Percentiles rank a stretch among this genome's conserved stretches.
Evolutionary conservation across 257 asterid species (phyloP).

Genomic region (Solanum chilense): DNA sequence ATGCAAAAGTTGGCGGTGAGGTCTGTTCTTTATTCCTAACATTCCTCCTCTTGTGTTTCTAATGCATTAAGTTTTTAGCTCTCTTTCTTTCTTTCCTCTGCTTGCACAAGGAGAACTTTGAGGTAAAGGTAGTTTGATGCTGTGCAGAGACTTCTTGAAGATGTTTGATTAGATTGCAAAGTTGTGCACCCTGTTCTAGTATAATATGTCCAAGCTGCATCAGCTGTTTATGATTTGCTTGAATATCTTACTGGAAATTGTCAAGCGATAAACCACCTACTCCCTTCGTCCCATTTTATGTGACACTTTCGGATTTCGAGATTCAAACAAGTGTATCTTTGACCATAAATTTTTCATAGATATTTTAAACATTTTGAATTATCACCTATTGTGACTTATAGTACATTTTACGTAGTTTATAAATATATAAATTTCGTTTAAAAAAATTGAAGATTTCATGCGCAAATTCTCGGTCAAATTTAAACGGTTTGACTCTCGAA

Average conservation of each 20-base stretch:
- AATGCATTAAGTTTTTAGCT: not conserved
- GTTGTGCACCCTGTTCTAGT: not conserved
- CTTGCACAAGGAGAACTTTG: not conserved
- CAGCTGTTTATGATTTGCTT: not conserved
- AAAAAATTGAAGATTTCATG: too few species aligned
- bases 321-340: too few species aligned
- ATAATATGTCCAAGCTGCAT: not conserved
- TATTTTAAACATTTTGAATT: too few species aligned
- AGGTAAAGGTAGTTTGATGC: not conserved
- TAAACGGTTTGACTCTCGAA: too few species aligned
- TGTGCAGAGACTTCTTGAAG: not conserved
- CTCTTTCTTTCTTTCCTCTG: not conserved
- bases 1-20: constrained; percentile 68
- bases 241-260: not conserved
- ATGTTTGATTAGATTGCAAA: not conserved
- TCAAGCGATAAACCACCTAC: not conserved
- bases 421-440: too few species aligned
- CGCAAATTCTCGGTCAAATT: too few species aligned
- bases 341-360: too few species aligned
- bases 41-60: not conserved
- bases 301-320: too few species aligned
- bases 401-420: too few species aligned
- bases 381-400: too few species aligned
- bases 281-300: too few species aligned
- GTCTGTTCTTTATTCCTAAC: constrained; percentile 24